Evolutionary conservation across 1,284 basidiomycete species (phyloP), one percentile per base, ranked within the genome.

Genomic region (Porogramme epimiltina): DNA sequence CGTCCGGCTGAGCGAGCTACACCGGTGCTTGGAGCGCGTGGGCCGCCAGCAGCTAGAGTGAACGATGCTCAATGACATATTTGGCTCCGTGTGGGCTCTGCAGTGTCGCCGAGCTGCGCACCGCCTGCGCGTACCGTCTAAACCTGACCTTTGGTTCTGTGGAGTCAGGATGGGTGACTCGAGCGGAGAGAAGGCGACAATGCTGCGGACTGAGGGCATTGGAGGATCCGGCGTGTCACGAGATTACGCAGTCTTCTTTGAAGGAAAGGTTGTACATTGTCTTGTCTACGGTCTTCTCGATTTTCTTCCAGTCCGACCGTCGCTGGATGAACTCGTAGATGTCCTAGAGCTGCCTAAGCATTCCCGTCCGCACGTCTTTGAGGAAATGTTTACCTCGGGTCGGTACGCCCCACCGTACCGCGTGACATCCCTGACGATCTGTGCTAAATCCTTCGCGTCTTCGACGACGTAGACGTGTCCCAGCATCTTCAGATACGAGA

Each of bases 231-330:
- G 24, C 40, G 25, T 39, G 28, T 70, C 59, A 76, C 56, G 69
- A 73, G 51, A 89, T 68, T 26, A 87, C 67, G 75, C 93, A 95
- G 67, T 95, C 93, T 68, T 95, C 93, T 66, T 88, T 91, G 64
- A 95, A 93, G 61, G 90, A 93, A 50, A 95, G 71, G 65, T 93
- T 94, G 73, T 95, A 96, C 93, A 96, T 91, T 47, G 91, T 87
- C 75, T 95, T 94, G 74, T 97, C 94, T 39, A 97, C 95, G 16
- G 84, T 87, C 70, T 93, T 95, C 69, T 97, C 93, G 58, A 97
- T 97, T 74, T 91, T 93, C 73, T 96, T 95, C 95, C 95, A 97
- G 70, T 98, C 95, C 4, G 91, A 89, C 36, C 95, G 79, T 15
- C 94, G 76, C 69, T 95, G 93, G 61, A 95, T 91, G 64, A 95